Percentiles rank a stretch among this genome's conserved stretches.
Conservation (phyloP, 352 stramenopile species). For the Globisporangium canariense region DNA sequence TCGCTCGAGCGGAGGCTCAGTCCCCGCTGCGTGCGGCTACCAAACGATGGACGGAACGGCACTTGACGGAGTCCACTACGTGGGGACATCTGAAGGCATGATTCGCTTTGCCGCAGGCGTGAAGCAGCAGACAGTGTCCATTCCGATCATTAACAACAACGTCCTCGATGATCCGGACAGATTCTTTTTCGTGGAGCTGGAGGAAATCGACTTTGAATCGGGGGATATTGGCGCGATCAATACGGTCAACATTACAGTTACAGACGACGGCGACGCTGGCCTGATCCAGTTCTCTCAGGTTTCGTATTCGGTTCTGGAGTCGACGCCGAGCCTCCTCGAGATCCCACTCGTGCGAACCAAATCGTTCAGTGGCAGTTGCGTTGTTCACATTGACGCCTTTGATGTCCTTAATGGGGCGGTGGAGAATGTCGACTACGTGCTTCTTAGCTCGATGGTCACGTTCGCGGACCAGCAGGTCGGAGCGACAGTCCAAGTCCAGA, state of each 20-base stretch:
- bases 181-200: slow-evolving; percentile 43
- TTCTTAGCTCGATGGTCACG: slow-evolving; percentile 15
- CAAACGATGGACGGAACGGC: slow-evolving; percentile 35
- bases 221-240: slow-evolving; percentile 28
- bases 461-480: slow-evolving; percentile 27
- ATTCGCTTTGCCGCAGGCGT: slow-evolving; percentile 30
- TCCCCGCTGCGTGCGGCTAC: slow-evolving; percentile 34
- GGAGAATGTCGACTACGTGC: slow-evolving; percentile 29
- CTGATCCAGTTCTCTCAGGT: slow-evolving; percentile 30
- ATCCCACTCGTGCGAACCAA: slow-evolving; percentile 25
- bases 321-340: slow-evolving; percentile 1
- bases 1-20: slow-evolving; percentile 32
- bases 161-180: slow-evolving; percentile 41
- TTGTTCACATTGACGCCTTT: slow-evolving; percentile 20
- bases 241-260: slow-evolving; percentile 29
- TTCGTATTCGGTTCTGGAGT: slow-evolving; percentile 30
- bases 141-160: slow-evolving; percentile 50
- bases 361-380: slow-evolving; percentile 26
- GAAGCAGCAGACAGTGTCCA: slow-evolving; percentile 18
- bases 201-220: slow-evolving; percentile 17
- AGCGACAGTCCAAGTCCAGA: slow-evolving; percentile 20
- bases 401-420: slow-evolving; percentile 13
- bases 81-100: slow-evolving; percentile 7
- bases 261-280: slow-evolving; percentile 49
- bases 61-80: slow-evolving; percentile 28